These are phyloP conservation scores for Penicillium sp. DNA, from an alignment of 2,329 filamentous ascomycete genomes.

Conservation along the genomic window DNA sequence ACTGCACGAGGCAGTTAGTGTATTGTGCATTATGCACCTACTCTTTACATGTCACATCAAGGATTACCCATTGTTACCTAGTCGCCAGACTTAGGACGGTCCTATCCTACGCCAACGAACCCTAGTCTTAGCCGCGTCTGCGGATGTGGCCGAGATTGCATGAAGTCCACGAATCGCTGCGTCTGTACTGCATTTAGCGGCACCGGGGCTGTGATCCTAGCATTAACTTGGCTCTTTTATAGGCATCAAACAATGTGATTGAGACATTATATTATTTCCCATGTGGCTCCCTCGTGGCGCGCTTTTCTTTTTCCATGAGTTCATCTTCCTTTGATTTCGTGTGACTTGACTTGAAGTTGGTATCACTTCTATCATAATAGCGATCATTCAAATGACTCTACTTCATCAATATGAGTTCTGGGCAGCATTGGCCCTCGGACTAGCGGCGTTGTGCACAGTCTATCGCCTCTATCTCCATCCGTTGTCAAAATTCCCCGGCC, in stretches of 20 bases:
- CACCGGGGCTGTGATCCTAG: not conserved
- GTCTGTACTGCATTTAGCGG: not conserved
- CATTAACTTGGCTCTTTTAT: not conserved
- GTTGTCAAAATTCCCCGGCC: constrained; percentile 34
- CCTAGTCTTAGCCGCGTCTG: not conserved
- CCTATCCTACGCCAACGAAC: not conserved
- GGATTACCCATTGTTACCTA: not conserved
- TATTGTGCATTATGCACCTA: not conserved
- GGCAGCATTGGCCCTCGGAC: not conserved
- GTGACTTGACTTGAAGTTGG: not conserved
- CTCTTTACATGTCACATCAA: constrained; percentile 4
- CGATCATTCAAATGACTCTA: not conserved
- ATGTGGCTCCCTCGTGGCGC: constrained; percentile 1
- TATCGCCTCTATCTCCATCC: constrained; percentile 30
- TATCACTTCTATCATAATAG: not conserved
- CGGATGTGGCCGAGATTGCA: not conserved
- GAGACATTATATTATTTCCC: not conserved
- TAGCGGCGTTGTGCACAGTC: constrained; percentile 7
- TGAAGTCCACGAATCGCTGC: constrained; percentile 1
- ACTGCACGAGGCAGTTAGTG: not conserved
- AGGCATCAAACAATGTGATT: not conserved
- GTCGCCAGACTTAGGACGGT: not conserved
- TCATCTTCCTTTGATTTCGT: not conserved
- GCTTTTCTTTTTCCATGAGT: not conserved
- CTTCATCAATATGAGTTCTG: not conserved